phyloP scores from a whole-genome alignment of 2,329 filamentous ascomycete genomes.

The Trichoderma hamatum region DNA sequence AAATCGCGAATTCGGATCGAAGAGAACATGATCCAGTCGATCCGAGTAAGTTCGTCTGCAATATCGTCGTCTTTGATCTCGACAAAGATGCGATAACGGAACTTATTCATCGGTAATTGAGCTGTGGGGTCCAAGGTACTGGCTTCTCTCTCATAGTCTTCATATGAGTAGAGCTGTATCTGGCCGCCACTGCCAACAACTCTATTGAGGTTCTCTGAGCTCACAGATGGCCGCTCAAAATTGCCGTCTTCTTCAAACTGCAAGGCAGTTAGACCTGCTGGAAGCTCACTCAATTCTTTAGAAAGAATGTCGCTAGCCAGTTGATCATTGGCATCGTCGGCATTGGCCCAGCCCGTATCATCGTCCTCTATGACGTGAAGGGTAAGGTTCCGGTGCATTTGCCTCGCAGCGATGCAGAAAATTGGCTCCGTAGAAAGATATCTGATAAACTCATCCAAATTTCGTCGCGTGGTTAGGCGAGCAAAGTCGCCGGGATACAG shows the following conservation, averaged over 20 bases:
- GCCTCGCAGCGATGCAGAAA: conserved; percentile 81
- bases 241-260: conserved; percentile 51
- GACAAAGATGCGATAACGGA: conserved; percentile 90
- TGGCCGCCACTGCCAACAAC: conserved; percentile 47
- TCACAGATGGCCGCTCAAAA: conserved; percentile 49
- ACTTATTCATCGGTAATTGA: conserved; percentile 73
- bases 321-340: conserved; percentile 59
- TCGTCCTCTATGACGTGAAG: conserved; percentile 78
- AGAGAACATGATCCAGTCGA: conserved; percentile 98
- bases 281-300: conserved; percentile 46
- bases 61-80: conserved; percentile 81
- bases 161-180: conserved; percentile 66
- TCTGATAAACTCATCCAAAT: conserved; percentile 73
- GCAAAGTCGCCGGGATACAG: conserved; percentile 94
- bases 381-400: conserved; percentile 80
- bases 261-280: conserved; percentile 50
- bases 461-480: conserved; percentile 70
- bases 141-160: conserved; percentile 81
- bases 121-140: conserved; percentile 70
- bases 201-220: conserved; percentile 49
- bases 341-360: conserved; percentile 88
- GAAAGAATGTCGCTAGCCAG: conserved; percentile 41
- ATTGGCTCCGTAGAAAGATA: conserved; percentile 77
- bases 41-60: conserved; percentile 87
- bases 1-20: conserved; percentile 92